Conservation (phyloP, 805 yeast species). For the Candida railenensis region DNA sequence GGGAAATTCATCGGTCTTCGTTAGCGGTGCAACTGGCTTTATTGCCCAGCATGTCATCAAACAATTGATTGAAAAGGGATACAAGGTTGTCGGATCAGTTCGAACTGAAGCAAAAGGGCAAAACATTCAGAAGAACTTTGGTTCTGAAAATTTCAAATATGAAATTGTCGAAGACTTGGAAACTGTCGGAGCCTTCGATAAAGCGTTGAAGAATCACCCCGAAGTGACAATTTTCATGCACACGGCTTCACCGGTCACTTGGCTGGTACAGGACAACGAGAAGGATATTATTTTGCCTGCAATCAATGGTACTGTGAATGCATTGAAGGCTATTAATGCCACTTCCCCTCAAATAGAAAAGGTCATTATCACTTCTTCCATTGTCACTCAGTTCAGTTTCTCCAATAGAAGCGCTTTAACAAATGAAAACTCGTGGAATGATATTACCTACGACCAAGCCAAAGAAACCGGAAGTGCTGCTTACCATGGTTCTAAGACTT, state of each 20-base stretch:
- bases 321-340: constrained; percentile 45
- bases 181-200: constrained; percentile 40
- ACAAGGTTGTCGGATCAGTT: constrained; percentile 52
- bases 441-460: constrained; percentile 10
- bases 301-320: constrained; percentile 46
- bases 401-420: neutral
- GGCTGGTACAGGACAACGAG: constrained; percentile 38
- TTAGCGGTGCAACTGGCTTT: constrained; percentile 59
- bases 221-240: constrained; percentile 55
- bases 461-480: constrained; percentile 11
- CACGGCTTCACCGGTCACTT: constrained; percentile 56
- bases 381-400: constrained; percentile 37
- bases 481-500: constrained; percentile 22
- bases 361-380: constrained; percentile 57
- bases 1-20: constrained; percentile 39
- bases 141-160: constrained; percentile 15
- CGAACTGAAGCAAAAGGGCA: constrained; percentile 46
- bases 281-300: constrained; percentile 54
- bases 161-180: constrained; percentile 46
- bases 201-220: constrained; percentile 39
- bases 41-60: constrained; percentile 51
- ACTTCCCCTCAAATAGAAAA: constrained; percentile 41
- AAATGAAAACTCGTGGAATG: constrained; percentile 8
- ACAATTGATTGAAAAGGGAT: constrained; percentile 37
- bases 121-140: constrained; percentile 18